Evolutionary conservation across 208 protist species (phyloP).

Genomic region (Trypanosoma rangeli): DNA sequence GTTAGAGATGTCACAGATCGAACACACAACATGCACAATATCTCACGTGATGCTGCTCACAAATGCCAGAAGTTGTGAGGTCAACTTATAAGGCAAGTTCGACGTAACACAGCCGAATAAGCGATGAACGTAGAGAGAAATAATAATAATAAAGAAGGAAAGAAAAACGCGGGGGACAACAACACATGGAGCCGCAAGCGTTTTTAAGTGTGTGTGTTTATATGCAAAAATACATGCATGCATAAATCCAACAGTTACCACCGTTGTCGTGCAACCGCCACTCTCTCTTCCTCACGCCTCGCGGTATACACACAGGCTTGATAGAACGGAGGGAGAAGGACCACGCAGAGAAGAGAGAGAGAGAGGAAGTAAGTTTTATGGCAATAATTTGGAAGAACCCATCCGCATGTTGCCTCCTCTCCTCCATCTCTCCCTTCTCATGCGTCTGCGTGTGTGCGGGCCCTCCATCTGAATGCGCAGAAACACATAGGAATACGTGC

Average conservation of each 20-base stretch:
- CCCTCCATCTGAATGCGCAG: too few relatives aligned
- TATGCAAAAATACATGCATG: background rate
- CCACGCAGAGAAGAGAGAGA: background rate
- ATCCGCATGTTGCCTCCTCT: background rate
- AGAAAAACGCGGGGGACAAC: background rate
- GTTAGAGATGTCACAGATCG: too few relatives aligned
- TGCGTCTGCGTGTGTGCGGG: too few relatives aligned
- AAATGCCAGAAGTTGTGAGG: too few relatives aligned
- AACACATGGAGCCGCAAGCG: too few relatives aligned
- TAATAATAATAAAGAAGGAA: slow-evolving; percentile 2
- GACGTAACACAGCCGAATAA: background rate
- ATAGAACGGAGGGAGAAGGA: background rate
- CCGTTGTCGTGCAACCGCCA: background rate
- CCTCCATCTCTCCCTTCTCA: too few relatives aligned
- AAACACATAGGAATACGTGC: too few relatives aligned
- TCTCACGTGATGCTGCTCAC: too few relatives aligned
- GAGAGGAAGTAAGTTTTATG: background rate
- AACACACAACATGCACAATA: too few relatives aligned
- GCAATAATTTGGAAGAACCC: background rate
- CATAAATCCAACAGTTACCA: background rate
- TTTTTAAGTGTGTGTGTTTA: slow-evolving; percentile 5
- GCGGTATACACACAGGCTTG: background rate
- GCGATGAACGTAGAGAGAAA: background rate
- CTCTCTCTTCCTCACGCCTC: background rate
- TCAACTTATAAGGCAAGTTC: too few relatives aligned